Base-by-base conservation (phyloP, 2,329 filamentous ascomycete genomes). In the Hypoxylon sp. region DNA sequence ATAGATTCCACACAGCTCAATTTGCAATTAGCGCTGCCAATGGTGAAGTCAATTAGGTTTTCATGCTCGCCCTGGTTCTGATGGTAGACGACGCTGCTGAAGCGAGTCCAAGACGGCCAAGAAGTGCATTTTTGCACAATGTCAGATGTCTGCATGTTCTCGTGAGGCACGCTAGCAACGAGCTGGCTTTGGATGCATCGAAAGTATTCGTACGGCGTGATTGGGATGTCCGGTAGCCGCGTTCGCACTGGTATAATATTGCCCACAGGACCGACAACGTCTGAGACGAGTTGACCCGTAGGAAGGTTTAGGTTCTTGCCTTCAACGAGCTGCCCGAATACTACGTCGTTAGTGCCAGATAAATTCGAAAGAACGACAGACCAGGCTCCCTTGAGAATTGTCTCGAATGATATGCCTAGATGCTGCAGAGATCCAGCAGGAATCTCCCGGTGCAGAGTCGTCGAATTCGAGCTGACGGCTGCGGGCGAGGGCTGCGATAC, bases 311-410 rank as follows among this genome's bases (percentile, higher is more conserved):
- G 71, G 61, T 83, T 81, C 18, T 83, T 82, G 0, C 82, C 82
- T 9, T 83, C 81, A 12, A 86, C 77, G 2, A 83, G 74, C 69
- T 87, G 83, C 6, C 86, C 87, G 59, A 88, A 88, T 2, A 87
- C 79, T 5, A 89, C 80, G 42, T 89, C 86, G 4, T 80, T 75
- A 0, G 74, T 77, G 0, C 79, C 81, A 0, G 84, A 82, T 8
- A 87, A 74, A 22, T 80, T 83, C 0, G 84, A 82, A 5, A 89
- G 79, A 0, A 84, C 81, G 63, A 85, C 81, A 0, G 85, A 82
- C 85, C 87, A 89, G 0, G 85, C 85, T 0, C 84, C 82, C 72
- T 87, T 87, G 32, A 88, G 77, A 2, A 88, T 80, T 0, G 83
- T 82, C 61, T 85, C 83, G 36, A 84, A 83, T 0, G 79, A 78